phyloP scores from a whole-genome alignment of 2,329 filamentous ascomycete species.

The Cryphonectria nitschkei region DNA sequence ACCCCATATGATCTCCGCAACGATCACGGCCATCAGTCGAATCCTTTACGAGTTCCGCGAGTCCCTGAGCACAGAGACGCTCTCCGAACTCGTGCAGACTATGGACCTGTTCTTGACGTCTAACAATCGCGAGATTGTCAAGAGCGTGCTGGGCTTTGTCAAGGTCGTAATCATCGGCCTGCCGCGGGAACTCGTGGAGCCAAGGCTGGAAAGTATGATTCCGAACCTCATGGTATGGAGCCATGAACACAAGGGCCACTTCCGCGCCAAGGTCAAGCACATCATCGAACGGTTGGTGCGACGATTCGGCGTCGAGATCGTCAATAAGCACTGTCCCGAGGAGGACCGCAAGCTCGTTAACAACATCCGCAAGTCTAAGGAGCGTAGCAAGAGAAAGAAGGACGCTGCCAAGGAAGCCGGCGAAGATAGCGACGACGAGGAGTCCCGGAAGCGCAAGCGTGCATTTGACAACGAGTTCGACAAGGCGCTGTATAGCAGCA shows the following conservation, averaged over 20 bases:
- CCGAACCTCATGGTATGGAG: constrained; percentile 95
- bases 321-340: constrained; percentile 82
- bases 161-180: constrained; percentile 93
- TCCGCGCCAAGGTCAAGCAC: constrained; percentile 97
- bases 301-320: constrained; percentile 80
- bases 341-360: constrained; percentile 85
- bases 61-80: constrained; percentile 67
- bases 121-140: constrained; percentile 95
- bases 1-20: constrained; percentile 96
- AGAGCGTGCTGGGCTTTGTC: constrained; percentile 91
- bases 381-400: constrained; percentile 89
- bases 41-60: constrained; percentile 89
- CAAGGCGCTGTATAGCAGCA: constrained; percentile 87
- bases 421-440: constrained; percentile 60
- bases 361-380: constrained; percentile 94
- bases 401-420: constrained; percentile 64
- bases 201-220: constrained; percentile 76
- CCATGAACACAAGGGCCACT: constrained; percentile 96
- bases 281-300: constrained; percentile 94
- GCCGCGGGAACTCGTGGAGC: constrained; percentile 76
- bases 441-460: constrained; percentile 53
- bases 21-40: constrained; percentile 93
- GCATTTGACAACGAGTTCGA: constrained; percentile 92
- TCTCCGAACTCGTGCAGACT: constrained; percentile 86
- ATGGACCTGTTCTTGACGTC: constrained; percentile 96